A percentile compares a stretch with the other conserved stretches of the same genome.
Evolutionary conservation across 2,329 filamentous ascomycete genomes (phyloP).

Genomic region (Cytospora leucostoma): DNA sequence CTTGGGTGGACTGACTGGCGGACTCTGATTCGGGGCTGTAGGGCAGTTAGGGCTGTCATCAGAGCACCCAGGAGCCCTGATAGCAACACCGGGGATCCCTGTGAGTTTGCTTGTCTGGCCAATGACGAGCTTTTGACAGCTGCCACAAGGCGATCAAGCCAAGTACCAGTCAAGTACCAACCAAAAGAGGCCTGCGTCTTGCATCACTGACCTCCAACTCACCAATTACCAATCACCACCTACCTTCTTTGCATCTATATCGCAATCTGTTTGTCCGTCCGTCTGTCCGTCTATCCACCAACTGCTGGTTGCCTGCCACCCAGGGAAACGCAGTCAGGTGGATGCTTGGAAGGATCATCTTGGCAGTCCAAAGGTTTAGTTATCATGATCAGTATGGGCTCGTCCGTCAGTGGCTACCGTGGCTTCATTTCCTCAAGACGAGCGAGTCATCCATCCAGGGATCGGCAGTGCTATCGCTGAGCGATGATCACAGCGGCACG

Average conservation of each 20-base stretch:
- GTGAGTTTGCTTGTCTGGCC: neutral
- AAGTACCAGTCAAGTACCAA: neutral
- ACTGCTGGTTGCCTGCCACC: neutral
- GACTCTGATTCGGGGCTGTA: neutral
- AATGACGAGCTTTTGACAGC: neutral
- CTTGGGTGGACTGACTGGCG: neutral
- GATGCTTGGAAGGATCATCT: neutral
- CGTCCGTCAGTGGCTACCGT: neutral
- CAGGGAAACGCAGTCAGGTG: no score
- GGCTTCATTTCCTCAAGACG: neutral
- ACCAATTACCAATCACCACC: neutral
- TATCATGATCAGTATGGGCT: neutral
- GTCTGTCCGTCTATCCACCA: neutral
- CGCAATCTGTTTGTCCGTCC: neutral
- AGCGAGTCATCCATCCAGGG: constrained; percentile 8
- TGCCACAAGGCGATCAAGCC: neutral
- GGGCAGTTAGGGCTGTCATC: neutral
- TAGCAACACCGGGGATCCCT: neutral
- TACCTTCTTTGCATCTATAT: neutral
- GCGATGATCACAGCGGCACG: constrained; percentile 3
- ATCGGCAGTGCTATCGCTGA: constrained; percentile 9
- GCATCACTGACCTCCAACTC: neutral
- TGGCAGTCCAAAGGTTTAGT: neutral
- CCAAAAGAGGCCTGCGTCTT: neutral
- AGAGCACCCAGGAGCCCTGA: neutral